Percentiles rank a stretch among this genome's conserved stretches.
Conservation (phyloP, 2,329 filamentous ascomycete species). For the Fusarium poae region DNA sequence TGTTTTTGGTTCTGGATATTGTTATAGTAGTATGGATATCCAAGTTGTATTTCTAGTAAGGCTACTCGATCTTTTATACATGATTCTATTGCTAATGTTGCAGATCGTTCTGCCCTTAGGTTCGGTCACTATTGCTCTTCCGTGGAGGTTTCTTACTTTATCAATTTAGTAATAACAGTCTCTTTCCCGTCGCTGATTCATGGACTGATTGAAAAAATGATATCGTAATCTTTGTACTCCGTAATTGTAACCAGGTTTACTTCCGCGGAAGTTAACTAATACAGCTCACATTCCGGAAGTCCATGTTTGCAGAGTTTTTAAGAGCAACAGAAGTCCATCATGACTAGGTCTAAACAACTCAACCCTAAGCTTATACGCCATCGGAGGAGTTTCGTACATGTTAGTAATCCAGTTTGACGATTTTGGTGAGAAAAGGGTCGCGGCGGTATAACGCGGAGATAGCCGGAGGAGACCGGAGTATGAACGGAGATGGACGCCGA, state of each 20-base stretch:
- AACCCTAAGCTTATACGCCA: rapidly evolving
- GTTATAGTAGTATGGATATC: too few relatives aligned
- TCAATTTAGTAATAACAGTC: too few relatives aligned
- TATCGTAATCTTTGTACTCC: neutral
- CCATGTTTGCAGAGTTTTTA: neutral
- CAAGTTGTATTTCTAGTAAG: too few relatives aligned
- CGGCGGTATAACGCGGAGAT: neutral
- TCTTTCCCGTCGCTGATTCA: too few relatives aligned
- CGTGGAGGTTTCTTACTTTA: neutral
- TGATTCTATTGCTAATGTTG: too few relatives aligned
- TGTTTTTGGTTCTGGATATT: neutral
- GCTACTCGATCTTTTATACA: neutral
- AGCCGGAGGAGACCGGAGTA: neutral
- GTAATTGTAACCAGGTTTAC: neutral
- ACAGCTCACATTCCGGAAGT: neutral
- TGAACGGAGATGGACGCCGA: neutral
- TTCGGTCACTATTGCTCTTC: too few relatives aligned
- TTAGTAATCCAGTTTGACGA: too few relatives aligned
- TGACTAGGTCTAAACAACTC: rapidly evolving
- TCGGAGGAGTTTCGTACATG: neutral
- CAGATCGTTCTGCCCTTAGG: too few relatives aligned
- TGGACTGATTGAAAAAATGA: too few relatives aligned
- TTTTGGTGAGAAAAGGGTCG: rapidly evolving
- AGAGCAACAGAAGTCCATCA: neutral
- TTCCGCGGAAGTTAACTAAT: neutral